Percentiles rank a stretch among this genome's conserved stretches.
Evolutionary conservation across 108 stramenopile species (phyloP).

Genomic region (Skeletonema grethae): DNA sequence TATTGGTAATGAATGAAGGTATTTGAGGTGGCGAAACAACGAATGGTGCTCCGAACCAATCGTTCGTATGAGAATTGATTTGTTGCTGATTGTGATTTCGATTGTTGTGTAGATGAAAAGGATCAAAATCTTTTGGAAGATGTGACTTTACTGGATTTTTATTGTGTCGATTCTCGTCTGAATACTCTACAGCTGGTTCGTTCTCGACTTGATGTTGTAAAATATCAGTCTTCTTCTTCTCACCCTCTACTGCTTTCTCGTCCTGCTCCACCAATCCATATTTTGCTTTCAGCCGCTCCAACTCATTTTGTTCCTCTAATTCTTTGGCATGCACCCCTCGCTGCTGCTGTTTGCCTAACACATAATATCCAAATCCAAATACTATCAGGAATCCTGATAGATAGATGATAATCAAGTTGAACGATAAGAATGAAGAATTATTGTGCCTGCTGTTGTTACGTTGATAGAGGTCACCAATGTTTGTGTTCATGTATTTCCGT

Average conservation of each 20-base stretch:
- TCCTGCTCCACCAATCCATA: not conserved
- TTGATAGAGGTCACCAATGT: not conserved
- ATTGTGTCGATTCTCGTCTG: not conserved
- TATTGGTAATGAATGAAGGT: not conserved
- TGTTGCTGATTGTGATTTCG: not conserved
- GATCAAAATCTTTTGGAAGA: conserved; percentile 11
- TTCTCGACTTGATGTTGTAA: not conserved
- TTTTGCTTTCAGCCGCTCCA: conserved; percentile 9
- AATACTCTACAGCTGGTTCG: not conserved
- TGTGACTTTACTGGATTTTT: too few species aligned
- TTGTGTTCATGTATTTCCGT: not conserved
- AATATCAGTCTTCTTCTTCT: not conserved
- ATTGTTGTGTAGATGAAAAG: conserved; percentile 6
- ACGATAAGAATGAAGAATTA: not conserved
- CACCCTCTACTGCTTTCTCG: not conserved
- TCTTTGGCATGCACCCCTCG: not conserved
- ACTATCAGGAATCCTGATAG: not conserved
- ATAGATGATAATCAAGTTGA: not conserved
- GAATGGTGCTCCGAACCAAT: conserved; percentile 30
- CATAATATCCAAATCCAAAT: conserved; percentile 3
- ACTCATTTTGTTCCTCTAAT: conserved; percentile 1
- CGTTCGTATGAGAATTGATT: conserved; percentile 10
- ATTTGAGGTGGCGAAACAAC: conserved; percentile 13
- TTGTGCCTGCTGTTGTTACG: not conserved
- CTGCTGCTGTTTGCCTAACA: not conserved